Evolutionary conservation across 768 basidiomycete genomes (phyloP).

Genomic region (Candolleomyces eurysporus): DNA sequence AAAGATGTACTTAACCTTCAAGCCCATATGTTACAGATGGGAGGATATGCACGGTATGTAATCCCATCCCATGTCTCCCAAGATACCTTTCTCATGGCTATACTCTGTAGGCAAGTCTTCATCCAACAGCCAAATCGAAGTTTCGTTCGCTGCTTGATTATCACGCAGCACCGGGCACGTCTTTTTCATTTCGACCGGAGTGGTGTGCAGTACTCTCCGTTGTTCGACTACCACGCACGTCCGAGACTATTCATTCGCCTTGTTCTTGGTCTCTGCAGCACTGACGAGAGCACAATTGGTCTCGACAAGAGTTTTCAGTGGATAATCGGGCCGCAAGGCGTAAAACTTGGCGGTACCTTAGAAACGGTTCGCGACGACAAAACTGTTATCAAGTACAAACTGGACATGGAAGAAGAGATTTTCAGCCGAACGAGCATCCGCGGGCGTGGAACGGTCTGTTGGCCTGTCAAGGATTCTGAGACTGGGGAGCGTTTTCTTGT

Average conservation of each 20-base stretch:
- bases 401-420: not conserved
- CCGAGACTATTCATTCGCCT: not conserved
- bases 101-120: not conserved
- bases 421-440: not conserved
- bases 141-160: not conserved
- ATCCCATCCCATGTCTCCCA: too few species aligned
- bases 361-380: not conserved
- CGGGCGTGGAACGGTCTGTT: not conserved
- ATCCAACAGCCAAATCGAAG: not conserved
- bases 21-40: not conserved
- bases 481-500: not conserved
- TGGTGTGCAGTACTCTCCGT: not conserved
- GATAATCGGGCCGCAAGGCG: not conserved
- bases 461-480: not conserved
- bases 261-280: not conserved
- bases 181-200: constrained; percentile 3
- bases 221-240: not conserved
- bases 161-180: not conserved
- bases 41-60: not conserved
- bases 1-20: not conserved
- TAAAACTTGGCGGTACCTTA: not conserved
- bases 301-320: not conserved
- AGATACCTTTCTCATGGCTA: too few species aligned
- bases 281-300: not conserved
- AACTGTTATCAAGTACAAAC: not conserved